Evolutionary conservation across 768 basidiomycete species (phyloP).

Genomic region (Rhizopogon rudus): DNA sequence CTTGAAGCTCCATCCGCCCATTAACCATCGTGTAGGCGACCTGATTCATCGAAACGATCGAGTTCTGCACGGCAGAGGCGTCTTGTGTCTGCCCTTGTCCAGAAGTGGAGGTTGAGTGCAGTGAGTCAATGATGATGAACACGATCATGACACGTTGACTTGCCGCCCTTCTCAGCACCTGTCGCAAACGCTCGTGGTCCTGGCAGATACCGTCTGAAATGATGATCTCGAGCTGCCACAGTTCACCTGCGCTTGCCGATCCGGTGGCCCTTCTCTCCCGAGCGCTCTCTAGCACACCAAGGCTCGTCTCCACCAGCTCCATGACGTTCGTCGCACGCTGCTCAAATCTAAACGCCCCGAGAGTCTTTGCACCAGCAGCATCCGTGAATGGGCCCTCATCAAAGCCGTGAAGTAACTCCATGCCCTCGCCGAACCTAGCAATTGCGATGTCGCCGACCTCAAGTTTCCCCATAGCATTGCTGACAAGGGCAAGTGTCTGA

Average conservation of each 20-base stretch:
- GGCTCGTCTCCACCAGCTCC: slow-evolving; percentile 73
- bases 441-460: slow-evolving; percentile 95
- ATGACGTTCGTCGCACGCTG: slow-evolving; percentile 89
- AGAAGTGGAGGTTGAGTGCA: slow-evolving; percentile 44
- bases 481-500: slow-evolving; percentile 88
- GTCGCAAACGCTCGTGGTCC: slow-evolving; percentile 82
- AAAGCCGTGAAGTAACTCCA: slow-evolving; percentile 88
- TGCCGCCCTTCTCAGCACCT: slow-evolving; percentile 75
- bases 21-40: slow-evolving; percentile 58
- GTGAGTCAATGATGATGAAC: slow-evolving; percentile 91
- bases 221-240: slow-evolving; percentile 98
- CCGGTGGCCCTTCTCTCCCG: slow-evolving; percentile 62
- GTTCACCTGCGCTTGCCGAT: slow-evolving; percentile 53
- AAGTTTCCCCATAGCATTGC: slow-evolving; percentile 83
- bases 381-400: slow-evolving; percentile 78
- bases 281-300: slow-evolving; percentile 70
- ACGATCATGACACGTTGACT: slow-evolving; percentile 94
- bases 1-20: slow-evolving; percentile 80
- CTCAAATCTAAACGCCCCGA: slow-evolving; percentile 83
- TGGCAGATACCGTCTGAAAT: slow-evolving; percentile 99
- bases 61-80: slow-evolving; percentile 43
- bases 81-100: not conserved
- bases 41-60: slow-evolving; percentile 91
- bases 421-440: slow-evolving; percentile 82
- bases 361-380: slow-evolving; percentile 71